Evolutionary conservation across 371 early-diverging fungal species (phyloP).

Genomic region (Mortierella sp.): DNA sequence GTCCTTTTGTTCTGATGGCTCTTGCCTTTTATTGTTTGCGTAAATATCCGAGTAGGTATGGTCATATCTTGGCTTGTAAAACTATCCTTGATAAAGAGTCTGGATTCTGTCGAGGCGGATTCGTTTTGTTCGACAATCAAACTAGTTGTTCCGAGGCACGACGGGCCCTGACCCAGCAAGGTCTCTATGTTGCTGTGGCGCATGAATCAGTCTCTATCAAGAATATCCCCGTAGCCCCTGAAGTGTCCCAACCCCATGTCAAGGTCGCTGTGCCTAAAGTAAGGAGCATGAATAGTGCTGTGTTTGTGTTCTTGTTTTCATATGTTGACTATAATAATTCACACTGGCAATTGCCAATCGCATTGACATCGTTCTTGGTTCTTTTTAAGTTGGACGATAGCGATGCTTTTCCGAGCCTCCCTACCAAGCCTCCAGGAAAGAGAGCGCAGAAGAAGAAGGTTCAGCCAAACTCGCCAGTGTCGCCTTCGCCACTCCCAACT

Average conservation of each 20-base stretch:
- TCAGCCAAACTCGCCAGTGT: background rate
- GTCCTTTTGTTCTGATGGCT: background rate
- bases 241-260: constrained; percentile 4
- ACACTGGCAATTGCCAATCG: background rate
- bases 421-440: constrained; percentile 20
- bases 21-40: background rate
- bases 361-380: background rate
- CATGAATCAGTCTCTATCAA: constrained; percentile 47
- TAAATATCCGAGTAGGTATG: constrained; percentile 67
- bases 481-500: background rate
- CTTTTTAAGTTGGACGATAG: constrained; percentile 34
- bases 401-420: constrained; percentile 36
- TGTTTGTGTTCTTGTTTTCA: background rate
- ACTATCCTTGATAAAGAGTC: constrained; percentile 86
- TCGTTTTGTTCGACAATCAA: constrained; percentile 88
- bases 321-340: constrained; percentile 3
- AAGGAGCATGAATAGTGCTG: background rate
- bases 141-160: constrained; percentile 45
- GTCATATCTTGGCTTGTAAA: constrained; percentile 87
- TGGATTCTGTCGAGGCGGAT: constrained; percentile 92
- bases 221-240: constrained; percentile 17
- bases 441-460: constrained; percentile 13
- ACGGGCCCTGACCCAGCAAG: constrained; percentile 40
- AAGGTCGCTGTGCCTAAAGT: constrained; percentile 36
- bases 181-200: constrained; percentile 49